These are phyloP conservation scores for Polysphondylium violaceum DNA, from an alignment of 78 protist species.

Conservation along the genomic window DNA sequence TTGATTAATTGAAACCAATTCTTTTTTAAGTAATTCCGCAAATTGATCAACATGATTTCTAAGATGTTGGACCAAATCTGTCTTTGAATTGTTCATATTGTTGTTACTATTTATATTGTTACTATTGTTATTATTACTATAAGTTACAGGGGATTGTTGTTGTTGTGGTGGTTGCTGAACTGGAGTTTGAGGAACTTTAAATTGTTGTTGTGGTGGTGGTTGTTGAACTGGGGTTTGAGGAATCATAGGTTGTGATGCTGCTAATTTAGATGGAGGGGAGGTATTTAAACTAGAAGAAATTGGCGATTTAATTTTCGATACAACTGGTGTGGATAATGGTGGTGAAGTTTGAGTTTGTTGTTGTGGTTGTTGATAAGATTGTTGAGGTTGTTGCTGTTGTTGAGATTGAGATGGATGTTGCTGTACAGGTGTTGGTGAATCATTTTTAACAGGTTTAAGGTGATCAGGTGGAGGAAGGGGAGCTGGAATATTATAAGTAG, in stretches of 20 bases:
- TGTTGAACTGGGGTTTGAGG: background rate
- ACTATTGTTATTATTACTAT: no score
- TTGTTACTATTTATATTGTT: no score
- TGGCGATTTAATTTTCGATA: no score
- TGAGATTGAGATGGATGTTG: no score
- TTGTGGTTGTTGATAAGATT: constrained; percentile 1
- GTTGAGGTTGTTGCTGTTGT: constrained; percentile 13
- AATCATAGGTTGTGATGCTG: no score
- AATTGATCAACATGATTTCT: constrained; percentile 57
- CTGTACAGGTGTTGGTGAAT: background rate
- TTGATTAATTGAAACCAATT: constrained; percentile 34
- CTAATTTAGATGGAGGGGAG: no score
- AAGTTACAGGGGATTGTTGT: no score
- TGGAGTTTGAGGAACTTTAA: background rate
- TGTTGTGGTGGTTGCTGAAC: background rate
- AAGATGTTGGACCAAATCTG: constrained; percentile 47
- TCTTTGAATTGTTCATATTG: no score
- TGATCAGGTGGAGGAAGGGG: constrained; percentile 76
- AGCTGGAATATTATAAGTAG: constrained; percentile 70
- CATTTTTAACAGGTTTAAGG: background rate
- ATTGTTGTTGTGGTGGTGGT: background rate
- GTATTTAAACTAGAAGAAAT: no score
- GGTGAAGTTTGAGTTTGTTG: background rate
- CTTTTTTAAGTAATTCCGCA: constrained; percentile 58
- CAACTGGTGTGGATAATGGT: background rate